These are phyloP conservation scores for Fusarium robinianum DNA, from an alignment of 2,329 filamentous ascomycete species.

Conservation along the genomic window DNA sequence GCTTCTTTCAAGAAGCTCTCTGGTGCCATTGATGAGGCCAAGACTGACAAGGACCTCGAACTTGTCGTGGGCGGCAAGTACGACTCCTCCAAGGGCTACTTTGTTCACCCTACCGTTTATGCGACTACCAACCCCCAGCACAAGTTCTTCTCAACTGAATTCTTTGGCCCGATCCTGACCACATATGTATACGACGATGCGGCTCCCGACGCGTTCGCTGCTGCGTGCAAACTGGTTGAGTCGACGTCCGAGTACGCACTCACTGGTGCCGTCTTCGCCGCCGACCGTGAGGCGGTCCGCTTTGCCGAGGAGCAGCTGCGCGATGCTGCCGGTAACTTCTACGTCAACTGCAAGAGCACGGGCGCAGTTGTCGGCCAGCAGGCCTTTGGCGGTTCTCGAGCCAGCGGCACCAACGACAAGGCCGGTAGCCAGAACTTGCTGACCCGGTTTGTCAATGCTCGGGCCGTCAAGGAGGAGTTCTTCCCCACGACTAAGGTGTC, in stretches of 20 bases:
- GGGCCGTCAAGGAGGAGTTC: slow-evolving; percentile 79
- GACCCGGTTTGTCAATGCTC: slow-evolving; percentile 67
- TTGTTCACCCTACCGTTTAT: slow-evolving; percentile 83
- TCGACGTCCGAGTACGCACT: slow-evolving; percentile 75
- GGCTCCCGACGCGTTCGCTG: slow-evolving; percentile 58
- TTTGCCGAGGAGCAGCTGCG: slow-evolving; percentile 72
- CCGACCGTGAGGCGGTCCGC: slow-evolving; percentile 67
- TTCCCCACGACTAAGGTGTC: slow-evolving; percentile 62
- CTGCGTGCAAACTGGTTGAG: slow-evolving; percentile 68
- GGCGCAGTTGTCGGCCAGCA: slow-evolving; percentile 75
- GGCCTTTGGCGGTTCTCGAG: slow-evolving; percentile 70
- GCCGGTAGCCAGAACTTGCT: slow-evolving; percentile 68
- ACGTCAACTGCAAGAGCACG: slow-evolving; percentile 83
- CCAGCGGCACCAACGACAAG: slow-evolving; percentile 75
- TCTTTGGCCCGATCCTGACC: slow-evolving; percentile 79
- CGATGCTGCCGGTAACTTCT: slow-evolving; percentile 80
- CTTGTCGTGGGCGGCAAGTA: slow-evolving; percentile 77
- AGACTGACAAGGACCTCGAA: slow-evolving; percentile 72
- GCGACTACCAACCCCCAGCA: slow-evolving; percentile 73
- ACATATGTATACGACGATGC: slow-evolving; percentile 79
- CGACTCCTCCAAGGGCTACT: slow-evolving; percentile 79
- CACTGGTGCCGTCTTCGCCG: slow-evolving; percentile 76
- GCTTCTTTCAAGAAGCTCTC: slow-evolving; percentile 80
- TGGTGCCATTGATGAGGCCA: slow-evolving; percentile 77
- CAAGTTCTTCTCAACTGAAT: slow-evolving; percentile 74